Evolutionary conservation across 1,284 basidiomycete genomes (phyloP).

Genomic region (Naganishia sp.): DNA sequence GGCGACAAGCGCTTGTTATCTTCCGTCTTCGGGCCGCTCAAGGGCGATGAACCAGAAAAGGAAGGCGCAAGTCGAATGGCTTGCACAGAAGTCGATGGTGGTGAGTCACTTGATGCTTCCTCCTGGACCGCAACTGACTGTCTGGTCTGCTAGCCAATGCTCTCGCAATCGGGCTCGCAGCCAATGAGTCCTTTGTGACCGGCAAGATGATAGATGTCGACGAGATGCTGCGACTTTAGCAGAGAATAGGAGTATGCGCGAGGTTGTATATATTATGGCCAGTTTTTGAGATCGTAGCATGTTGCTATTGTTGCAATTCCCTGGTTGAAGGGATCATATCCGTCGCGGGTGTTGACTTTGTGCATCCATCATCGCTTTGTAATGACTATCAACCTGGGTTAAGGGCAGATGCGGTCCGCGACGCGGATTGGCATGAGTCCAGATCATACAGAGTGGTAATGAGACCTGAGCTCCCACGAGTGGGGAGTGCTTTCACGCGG

Average conservation of each 20-base stretch:
- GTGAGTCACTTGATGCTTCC: constrained; percentile 35
- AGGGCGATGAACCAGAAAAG: constrained; percentile 53
- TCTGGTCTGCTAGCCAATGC: constrained; percentile 46
- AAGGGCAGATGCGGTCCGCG: too few relatives aligned
- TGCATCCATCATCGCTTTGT: too few relatives aligned
- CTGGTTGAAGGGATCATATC: too few relatives aligned
- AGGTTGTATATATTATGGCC: too few relatives aligned
- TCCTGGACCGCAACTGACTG: background rate
- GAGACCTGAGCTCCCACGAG: too few relatives aligned
- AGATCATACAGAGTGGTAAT: too few relatives aligned
- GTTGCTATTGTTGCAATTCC: too few relatives aligned
- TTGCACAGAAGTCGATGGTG: constrained; percentile 60
- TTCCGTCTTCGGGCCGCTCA: constrained; percentile 58
- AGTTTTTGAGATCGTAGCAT: too few relatives aligned
- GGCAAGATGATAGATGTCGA: constrained; percentile 57
- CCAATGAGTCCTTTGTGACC: constrained; percentile 61
- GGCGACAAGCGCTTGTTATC: constrained; percentile 61
- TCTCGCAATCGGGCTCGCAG: constrained; percentile 60
- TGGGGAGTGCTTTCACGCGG: too few relatives aligned
- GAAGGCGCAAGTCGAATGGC: constrained; percentile 58
- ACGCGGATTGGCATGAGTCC: too few relatives aligned
- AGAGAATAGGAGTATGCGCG: background rate
- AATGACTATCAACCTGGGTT: too few relatives aligned
- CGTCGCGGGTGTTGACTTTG: too few relatives aligned
- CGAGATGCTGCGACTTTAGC: constrained; percentile 32